These are phyloP conservation scores for Komagataella kurtzmanii DNA, from an alignment of 805 yeast species.

Conservation along the genomic window DNA sequence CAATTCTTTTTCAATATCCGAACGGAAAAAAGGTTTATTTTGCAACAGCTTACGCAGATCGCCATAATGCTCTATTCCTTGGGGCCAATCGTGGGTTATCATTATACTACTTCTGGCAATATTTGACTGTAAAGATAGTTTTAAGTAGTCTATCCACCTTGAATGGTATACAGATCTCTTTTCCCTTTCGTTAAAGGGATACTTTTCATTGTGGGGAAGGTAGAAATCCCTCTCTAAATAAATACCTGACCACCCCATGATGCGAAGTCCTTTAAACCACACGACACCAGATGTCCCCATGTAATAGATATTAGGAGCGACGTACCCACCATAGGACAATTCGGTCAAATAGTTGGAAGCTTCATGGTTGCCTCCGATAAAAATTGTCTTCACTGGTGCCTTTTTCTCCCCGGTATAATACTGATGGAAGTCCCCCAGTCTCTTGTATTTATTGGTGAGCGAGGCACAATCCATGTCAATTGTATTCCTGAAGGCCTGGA, in stretches of 20 bases:
- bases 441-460: constrained; percentile 67
- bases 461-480: constrained; percentile 58
- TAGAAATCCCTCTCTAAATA: constrained; percentile 40
- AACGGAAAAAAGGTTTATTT: constrained; percentile 52
- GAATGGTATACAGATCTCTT: constrained; percentile 62
- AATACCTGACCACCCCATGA: constrained; percentile 81
- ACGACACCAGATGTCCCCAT: constrained; percentile 68
- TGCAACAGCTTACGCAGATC: constrained; percentile 32
- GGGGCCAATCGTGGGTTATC: constrained; percentile 93
- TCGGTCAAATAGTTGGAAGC: constrained; percentile 67
- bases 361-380: constrained; percentile 95
- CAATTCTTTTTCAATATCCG: constrained; percentile 42
- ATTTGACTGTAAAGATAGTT: constrained; percentile 24
- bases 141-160: constrained; percentile 47
- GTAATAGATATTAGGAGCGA: constrained; percentile 76
- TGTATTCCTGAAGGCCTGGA: constrained; percentile 61
- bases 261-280: constrained; percentile 62
- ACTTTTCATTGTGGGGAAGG: constrained; percentile 22
- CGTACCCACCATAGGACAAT: constrained; percentile 83
- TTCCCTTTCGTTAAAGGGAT: constrained; percentile 34
- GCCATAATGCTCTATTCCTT: constrained; percentile 58
- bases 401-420: constrained; percentile 45
- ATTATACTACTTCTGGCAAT: constrained; percentile 31
- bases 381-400: constrained; percentile 71
- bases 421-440: constrained; percentile 65